phyloP scores from a whole-genome alignment of 2,329 filamentous ascomycete genomes.

The Diaporthe humulicola region DNA sequence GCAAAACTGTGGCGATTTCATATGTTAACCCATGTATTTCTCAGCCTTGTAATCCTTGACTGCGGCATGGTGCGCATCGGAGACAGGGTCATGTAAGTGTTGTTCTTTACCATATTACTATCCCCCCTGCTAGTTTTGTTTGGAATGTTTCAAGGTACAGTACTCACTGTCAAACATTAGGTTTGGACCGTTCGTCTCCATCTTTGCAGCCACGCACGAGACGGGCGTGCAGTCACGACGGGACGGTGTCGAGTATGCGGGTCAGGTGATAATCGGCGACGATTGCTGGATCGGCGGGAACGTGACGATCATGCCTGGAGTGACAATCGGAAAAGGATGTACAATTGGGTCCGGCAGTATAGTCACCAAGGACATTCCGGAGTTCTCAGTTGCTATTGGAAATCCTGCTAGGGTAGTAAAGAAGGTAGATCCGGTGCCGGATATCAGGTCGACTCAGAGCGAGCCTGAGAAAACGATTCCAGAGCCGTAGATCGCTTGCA shows the following conservation, averaged over 20 bases:
- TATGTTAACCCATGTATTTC: slow-evolving; percentile 41
- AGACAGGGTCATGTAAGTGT: slow-evolving; percentile 68
- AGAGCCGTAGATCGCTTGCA: slow-evolving; percentile 12
- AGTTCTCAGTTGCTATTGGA: slow-evolving; percentile 62
- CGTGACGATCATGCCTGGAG: slow-evolving; percentile 63
- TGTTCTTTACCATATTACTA: background rate
- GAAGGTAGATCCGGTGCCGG: slow-evolving; percentile 56
- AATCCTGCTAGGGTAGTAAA: slow-evolving; percentile 63
- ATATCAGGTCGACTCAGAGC: slow-evolving; percentile 42
- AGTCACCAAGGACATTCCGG: slow-evolving; percentile 63
- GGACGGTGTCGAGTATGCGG: slow-evolving; percentile 61
- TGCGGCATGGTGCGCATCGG: slow-evolving; percentile 80
- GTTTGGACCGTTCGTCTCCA: slow-evolving; percentile 79
- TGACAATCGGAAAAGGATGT: slow-evolving; percentile 65
- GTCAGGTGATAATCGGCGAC: slow-evolving; percentile 61
- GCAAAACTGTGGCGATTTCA: slow-evolving; percentile 53
- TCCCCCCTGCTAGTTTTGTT: background rate
- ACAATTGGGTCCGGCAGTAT: slow-evolving; percentile 64
- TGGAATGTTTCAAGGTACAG: background rate
- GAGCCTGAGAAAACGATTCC: background rate
- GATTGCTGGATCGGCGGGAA: slow-evolving; percentile 70
- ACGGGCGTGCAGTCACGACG: slow-evolving; percentile 68
- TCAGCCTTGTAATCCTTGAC: slow-evolving; percentile 74
- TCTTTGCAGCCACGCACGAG: slow-evolving; percentile 81
- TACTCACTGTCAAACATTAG: background rate